phyloP scores from a whole-genome alignment of 108 stramenopile species.

The Epithemia pelagica region DNA sequence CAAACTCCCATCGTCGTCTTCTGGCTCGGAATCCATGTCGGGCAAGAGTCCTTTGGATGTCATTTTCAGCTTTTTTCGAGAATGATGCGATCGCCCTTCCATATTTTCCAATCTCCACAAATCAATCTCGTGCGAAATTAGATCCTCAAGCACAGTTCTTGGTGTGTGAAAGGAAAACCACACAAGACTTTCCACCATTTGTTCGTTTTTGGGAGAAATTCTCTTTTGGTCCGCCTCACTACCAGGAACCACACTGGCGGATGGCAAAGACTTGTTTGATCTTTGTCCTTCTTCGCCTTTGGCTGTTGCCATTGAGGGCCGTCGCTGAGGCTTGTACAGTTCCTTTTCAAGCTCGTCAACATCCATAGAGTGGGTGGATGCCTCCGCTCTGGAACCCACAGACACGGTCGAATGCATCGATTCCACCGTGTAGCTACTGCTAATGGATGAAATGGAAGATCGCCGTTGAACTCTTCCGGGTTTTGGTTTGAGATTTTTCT shows the following conservation, averaged over 20 bases:
- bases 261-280: not conserved
- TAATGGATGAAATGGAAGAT: not conserved
- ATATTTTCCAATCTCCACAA: constrained; percentile 5
- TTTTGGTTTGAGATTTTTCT: not conserved
- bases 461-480: not conserved
- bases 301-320: not conserved
- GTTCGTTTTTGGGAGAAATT: constrained; percentile 9
- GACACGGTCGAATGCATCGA: not conserved
- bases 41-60: not conserved
- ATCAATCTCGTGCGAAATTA: constrained; percentile 12
- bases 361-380: not conserved
- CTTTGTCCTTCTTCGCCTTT: not conserved
- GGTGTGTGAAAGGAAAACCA: constrained; percentile 29
- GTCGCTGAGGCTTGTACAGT: not conserved
- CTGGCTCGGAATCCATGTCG: not conserved
- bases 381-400: not conserved
- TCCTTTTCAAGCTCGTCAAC: not conserved
- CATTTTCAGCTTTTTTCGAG: not conserved
- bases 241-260: not conserved
- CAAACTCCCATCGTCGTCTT: constrained; percentile 8
- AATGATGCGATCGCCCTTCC: not conserved
- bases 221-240: not conserved
- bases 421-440: not conserved
- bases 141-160: constrained; percentile 19
- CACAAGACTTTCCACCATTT: constrained; percentile 16